Evolutionary conservation across 257 asterid species (phyloP), one percentile per base, ranked within the genome.

Genomic region (Leptodermis oblonga): DNA sequence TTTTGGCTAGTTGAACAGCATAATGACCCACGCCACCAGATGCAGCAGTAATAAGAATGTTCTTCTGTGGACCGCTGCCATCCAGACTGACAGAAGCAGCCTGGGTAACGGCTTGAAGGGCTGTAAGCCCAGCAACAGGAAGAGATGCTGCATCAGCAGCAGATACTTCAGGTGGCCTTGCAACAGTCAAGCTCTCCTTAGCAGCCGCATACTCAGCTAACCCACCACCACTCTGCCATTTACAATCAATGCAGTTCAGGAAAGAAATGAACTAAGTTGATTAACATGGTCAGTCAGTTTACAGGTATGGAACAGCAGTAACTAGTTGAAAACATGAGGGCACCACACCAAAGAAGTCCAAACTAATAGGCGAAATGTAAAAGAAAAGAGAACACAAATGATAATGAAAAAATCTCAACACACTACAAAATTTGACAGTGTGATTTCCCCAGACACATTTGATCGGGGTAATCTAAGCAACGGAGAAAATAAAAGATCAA

Each of bases 11-110:
- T 74, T 88, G 95, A 41, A 86, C 93, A 0, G 86, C 87, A 66
- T 85, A 91, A 1, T 80, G 95, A 39, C 97, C 96, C 0, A 87
- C 97, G 0, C 95, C 95, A 12, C 97, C 95, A 0, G 95, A 87
- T 20, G 92, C 92, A 3, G 89, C 92, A 0, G 95, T 88, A 20
- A 86, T 45, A n/a, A 88, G 87, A 28, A 88, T 67, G 78, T 90
- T 88, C 55, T 83, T 88, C 4, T 30, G 74, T 0, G 86, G 82
- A 0, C 83, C 85, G 2, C 62, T 73, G 20, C 74, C 81, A 25
- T 81, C 82, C 36, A 90, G 89, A 17, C 78, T 80, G 20, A 90
- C 70, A 7, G 81, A 87, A 4, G 83, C 83, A 2, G 41, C 5
- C 56, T 60, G 70, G 30, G 82, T 86, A 58, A 90, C 82, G 30